phyloP scores from a whole-genome alignment of 1,284 basidiomycete species.

The Puccinia coronata region DNA sequence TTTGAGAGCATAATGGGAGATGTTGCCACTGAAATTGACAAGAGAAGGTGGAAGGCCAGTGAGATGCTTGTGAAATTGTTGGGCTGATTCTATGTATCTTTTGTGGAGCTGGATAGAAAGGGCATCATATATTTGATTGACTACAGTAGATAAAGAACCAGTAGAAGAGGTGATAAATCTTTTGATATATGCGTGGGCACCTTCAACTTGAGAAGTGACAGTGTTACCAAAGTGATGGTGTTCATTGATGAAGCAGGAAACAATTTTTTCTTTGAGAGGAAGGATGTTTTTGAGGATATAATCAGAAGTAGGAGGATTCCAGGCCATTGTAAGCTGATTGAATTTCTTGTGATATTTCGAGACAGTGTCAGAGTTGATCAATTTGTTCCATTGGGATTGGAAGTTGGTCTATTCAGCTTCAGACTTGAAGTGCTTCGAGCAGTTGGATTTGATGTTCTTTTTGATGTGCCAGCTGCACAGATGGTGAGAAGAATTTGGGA shows the following conservation, averaged over 20 bases:
- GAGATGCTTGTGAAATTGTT: neutral
- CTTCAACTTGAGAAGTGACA: neutral
- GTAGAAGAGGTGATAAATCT: neutral
- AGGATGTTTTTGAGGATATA: neutral
- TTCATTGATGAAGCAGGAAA: neutral
- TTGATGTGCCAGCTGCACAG: no score
- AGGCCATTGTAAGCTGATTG: neutral
- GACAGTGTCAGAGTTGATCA: neutral
- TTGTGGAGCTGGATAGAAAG: neutral
- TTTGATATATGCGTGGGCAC: neutral
- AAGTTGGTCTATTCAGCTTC: neutral
- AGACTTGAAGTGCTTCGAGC: constrained; percentile 8
- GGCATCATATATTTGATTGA: neutral
- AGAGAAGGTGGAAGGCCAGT: constrained; percentile 8
- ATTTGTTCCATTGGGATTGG: neutral
- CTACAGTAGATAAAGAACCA: neutral
- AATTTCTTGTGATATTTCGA: neutral
- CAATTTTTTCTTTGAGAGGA: neutral
- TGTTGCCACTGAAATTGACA: neutral
- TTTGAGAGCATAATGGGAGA: neutral
- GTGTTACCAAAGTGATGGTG: neutral
- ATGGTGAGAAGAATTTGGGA: no score
- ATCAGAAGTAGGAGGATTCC: constrained; percentile 9
- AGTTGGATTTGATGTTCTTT: neutral
- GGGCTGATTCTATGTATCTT: neutral